A percentile compares a stretch with the other conserved stretches of the same genome.
Evolutionary conservation across 495 filamentous ascomycete species (phyloP).

Genomic region (Aspergillus saccharolyticus): DNA sequence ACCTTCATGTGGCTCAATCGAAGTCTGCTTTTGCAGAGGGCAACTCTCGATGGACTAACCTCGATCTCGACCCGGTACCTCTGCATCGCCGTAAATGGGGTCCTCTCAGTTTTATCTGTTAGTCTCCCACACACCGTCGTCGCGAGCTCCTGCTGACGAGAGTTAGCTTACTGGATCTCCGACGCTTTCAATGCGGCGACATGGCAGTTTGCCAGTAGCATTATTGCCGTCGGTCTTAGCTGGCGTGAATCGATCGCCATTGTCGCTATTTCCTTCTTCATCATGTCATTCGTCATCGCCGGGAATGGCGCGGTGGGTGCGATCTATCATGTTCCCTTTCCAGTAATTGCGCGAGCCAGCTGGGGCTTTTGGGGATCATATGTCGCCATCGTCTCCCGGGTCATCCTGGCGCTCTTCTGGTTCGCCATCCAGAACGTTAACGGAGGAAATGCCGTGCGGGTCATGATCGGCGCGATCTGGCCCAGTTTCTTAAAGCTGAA

Average conservation of each 20-base stretch:
- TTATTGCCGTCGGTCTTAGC: conserved; percentile 57
- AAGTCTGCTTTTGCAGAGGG: conserved; percentile 37
- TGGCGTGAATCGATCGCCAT: conserved; percentile 58
- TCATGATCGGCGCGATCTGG: conserved; percentile 67
- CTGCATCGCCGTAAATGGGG: conserved; percentile 39
- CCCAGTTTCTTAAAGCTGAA: conserved; percentile 52
- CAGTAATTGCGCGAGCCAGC: conserved; percentile 58
- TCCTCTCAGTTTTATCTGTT: conserved; percentile 36
- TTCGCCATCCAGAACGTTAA: conserved; percentile 65
- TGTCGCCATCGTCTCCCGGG: conserved; percentile 61
- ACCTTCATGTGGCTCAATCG: conserved; percentile 29
- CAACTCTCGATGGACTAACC: conserved; percentile 40
- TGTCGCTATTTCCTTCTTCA: conserved; percentile 57
- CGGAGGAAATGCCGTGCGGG: conserved; percentile 58
- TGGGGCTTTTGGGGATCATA: conserved; percentile 70
- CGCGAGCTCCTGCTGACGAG: not conserved
- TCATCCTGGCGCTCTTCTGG: conserved; percentile 67
- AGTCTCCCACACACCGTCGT: not conserved
- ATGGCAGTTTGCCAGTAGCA: conserved; percentile 58
- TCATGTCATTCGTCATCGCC: conserved; percentile 58
- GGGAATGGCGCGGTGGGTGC: conserved; percentile 60
- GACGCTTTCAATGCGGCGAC: conserved; percentile 58
- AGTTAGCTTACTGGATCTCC: conserved; percentile 57
- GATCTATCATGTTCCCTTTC: conserved; percentile 62
- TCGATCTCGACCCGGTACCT: conserved; percentile 44